Evolutionary conservation across 306 rosid species (phyloP), one percentile per base, ranked within the genome.

Genomic region (Casuarina cunninghamiana): DNA sequence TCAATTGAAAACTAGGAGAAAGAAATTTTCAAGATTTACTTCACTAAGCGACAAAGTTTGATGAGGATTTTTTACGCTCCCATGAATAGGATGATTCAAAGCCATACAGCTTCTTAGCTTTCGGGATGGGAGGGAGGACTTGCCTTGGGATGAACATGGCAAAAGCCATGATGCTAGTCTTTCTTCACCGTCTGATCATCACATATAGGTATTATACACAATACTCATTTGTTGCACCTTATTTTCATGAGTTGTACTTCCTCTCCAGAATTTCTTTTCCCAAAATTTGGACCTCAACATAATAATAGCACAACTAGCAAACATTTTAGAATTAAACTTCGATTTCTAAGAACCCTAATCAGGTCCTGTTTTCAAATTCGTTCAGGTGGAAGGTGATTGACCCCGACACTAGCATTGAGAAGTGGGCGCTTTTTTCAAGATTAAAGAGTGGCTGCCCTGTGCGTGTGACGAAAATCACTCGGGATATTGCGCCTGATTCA

Each of bases 141-240:
- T 95, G 98, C 68, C 88, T 92, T 0, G 98, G 98, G 78, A 89
- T 85, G 89, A 88, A 87, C 87, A 83, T 91, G 91, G 97, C 97
- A 63, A 87, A 89, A 79, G 86, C 91, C 75, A 91, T 95, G 98
- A 91, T 91, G 93, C 79, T 91, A 9, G 92, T 95, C 78, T 91
- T 95, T 79, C 93, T 95, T 69, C 91, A 93, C 78, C 97, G 97
- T 75, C 86, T 95, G 76, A 72, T 81, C 68, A 89, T 90, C 75
- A 79, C 84, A 62, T 91, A 81, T 90, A 84, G 90, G 98, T 90
- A 53, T 26, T 26, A 26, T 26, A 26, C 32, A 26, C 32, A 26
- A 26, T 21, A 21, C 26, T 21, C 26, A 21, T 26, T 26, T 26
- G 32, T 26, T 26, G 32, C 32, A 26, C 32, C 32, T 26, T 26